These are phyloP conservation scores for Ophiostoma sp. DNA, from an alignment of 2,329 filamentous ascomycete genomes.

Conservation along the genomic window DNA sequence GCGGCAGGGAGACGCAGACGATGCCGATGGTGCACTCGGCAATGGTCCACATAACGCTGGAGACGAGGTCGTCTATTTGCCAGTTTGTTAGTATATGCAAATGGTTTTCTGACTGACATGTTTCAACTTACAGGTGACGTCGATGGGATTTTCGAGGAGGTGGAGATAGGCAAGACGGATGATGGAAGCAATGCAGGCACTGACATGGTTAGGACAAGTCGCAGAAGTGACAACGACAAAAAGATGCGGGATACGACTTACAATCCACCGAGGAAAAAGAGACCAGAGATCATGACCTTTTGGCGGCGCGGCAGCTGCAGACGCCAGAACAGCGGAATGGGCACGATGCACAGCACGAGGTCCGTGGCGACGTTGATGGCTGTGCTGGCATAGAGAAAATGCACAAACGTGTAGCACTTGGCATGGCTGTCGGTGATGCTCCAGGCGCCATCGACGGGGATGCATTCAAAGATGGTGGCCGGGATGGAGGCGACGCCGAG, in stretches of 20 bases:
- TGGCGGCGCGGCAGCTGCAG: constrained; percentile 30
- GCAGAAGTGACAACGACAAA: too few relatives aligned
- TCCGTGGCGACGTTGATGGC: constrained; percentile 33
- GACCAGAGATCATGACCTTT: constrained; percentile 30
- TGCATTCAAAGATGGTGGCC: constrained; percentile 32
- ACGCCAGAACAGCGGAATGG: constrained; percentile 33
- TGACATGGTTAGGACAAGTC: constrained; percentile 20
- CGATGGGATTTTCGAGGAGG: constrained; percentile 27
- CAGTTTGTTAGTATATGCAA: not conserved
- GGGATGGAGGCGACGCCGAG: constrained; percentile 30
- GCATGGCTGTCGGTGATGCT: constrained; percentile 26
- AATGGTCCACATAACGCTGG: constrained; percentile 33
- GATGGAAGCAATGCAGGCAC: constrained; percentile 30
- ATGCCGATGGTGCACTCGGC: constrained; percentile 35
- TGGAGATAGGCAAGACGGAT: constrained; percentile 31
- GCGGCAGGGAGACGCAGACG: constrained; percentile 35
- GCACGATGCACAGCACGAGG: constrained; percentile 31
- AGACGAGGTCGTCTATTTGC: constrained; percentile 31
- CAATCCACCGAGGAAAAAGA: constrained; percentile 34
- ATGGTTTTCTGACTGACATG: not conserved
- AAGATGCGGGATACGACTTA: constrained; percentile 21
- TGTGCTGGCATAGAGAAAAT: constrained; percentile 32
- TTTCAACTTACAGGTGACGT: constrained; percentile 32
- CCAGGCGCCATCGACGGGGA: constrained; percentile 32
- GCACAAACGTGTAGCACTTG: constrained; percentile 31